These are phyloP conservation scores for Rehmannia glutinosa DNA, from an alignment of 257 asterid genomes.

Conservation along the genomic window DNA sequence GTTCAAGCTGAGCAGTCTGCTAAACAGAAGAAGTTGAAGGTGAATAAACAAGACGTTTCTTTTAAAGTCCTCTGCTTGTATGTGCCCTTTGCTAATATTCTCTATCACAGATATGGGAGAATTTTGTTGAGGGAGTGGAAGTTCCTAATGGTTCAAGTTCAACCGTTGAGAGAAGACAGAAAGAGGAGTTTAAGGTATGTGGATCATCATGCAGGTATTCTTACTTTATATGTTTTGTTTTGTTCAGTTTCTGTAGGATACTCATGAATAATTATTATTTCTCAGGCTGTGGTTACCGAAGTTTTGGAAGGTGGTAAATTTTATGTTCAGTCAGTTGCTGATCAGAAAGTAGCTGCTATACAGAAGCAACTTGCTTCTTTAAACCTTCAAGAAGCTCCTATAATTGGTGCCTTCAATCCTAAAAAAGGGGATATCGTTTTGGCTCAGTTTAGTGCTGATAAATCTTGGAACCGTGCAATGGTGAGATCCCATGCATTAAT, in stretches of 20 bases:
- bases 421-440: conserved; percentile 83
- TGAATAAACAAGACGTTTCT: conserved; percentile 17
- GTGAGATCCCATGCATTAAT: conserved; percentile 33
- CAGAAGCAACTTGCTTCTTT: conserved; percentile 83
- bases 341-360: conserved; percentile 75
- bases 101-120: conserved; percentile 63
- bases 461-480: conserved; percentile 99
- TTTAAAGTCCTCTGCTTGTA: neutral
- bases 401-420: conserved; percentile 83
- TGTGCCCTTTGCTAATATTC: conserved; percentile 16
- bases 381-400: conserved; percentile 77
- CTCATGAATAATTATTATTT: neutral
- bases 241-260: neutral
- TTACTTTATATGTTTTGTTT: neutral
- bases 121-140: conserved; percentile 73
- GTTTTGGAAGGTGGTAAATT: conserved; percentile 90
- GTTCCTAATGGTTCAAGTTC: conserved; percentile 54
- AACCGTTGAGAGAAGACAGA: conserved; percentile 57
- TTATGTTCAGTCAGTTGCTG: conserved; percentile 75
- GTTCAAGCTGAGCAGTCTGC: conserved; percentile 92
- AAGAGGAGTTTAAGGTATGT: conserved; percentile 77
- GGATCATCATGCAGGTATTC: neutral
- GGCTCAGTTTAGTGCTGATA: conserved; percentile 84
- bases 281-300: conserved; percentile 81
- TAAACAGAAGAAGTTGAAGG: conserved; percentile 91